A percentile compares a stretch with the other conserved stretches of the same genome.
phyloP scores from a whole-genome alignment of 371 early-diverging fungal species.

The Rhizomucor pusillus region DNA sequence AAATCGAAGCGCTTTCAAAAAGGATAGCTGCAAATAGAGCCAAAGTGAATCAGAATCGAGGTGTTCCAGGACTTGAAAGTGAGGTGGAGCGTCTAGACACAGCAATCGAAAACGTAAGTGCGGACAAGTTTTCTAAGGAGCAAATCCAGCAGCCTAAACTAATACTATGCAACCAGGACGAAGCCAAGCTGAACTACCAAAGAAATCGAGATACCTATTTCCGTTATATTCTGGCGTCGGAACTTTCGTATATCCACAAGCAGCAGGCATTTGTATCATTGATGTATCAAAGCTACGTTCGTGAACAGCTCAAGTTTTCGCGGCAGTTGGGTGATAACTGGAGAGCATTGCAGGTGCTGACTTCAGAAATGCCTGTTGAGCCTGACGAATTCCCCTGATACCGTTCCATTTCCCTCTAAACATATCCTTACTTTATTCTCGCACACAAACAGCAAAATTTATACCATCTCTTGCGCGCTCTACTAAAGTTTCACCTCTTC shows the following conservation, averaged over 20 bases:
- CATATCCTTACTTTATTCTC: neutral
- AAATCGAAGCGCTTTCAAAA: slow-evolving; percentile 30
- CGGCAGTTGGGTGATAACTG: slow-evolving; percentile 56
- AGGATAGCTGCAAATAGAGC: slow-evolving; percentile 21
- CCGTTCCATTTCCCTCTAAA: neutral
- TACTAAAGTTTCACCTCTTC: too few relatives aligned
- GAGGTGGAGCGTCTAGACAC: slow-evolving; percentile 13
- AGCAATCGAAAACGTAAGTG: slow-evolving; percentile 8
- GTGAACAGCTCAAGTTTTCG: slow-evolving; percentile 54
- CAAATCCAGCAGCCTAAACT: neutral
- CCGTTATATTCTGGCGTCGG: slow-evolving; percentile 28
- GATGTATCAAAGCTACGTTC: slow-evolving; percentile 63
- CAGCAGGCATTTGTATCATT: slow-evolving; percentile 44
- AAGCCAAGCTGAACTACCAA: slow-evolving; percentile 20
- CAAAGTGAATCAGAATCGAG: slow-evolving; percentile 33
- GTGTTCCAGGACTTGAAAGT: slow-evolving; percentile 29
- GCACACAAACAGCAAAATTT: slow-evolving; percentile 1
- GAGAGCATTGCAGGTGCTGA: slow-evolving; percentile 45
- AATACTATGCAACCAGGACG: slow-evolving; percentile 10
- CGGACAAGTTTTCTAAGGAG: neutral
- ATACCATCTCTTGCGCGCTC: too few relatives aligned
- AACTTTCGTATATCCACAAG: slow-evolving; percentile 40
- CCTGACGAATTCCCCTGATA: slow-evolving; percentile 16
- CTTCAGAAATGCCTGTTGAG: slow-evolving; percentile 18
- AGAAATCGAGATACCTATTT: slow-evolving; percentile 35